Percentiles rank a stretch among this genome's conserved stretches.
Conservation (phyloP, 805 yeast species). For the Metschnikowia santaceciliae region DNA sequence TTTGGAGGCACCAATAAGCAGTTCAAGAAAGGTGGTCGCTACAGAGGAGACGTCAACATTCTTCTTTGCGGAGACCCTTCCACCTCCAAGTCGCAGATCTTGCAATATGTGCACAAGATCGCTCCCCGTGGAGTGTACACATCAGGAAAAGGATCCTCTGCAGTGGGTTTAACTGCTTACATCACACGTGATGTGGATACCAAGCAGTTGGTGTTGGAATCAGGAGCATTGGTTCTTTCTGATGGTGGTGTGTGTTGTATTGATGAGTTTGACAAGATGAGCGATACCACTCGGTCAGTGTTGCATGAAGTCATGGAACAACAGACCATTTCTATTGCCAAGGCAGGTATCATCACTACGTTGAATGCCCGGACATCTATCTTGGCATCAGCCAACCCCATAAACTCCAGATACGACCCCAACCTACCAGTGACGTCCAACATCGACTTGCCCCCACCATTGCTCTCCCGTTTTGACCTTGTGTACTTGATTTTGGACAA, state of each 20-base stretch:
- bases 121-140: slow-evolving; percentile 98
- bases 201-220: slow-evolving; percentile 85
- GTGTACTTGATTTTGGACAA: slow-evolving; percentile 90
- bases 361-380: slow-evolving; percentile 94
- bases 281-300: slow-evolving; percentile 89
- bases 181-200: slow-evolving; percentile 93
- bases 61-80: slow-evolving; percentile 97
- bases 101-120: slow-evolving; percentile 93
- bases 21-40: slow-evolving; percentile 85
- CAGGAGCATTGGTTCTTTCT: slow-evolving; percentile 93
- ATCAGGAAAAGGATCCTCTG: slow-evolving; percentile 98
- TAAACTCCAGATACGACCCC: slow-evolving; percentile 94
- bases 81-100: slow-evolving; percentile 90
- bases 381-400: slow-evolving; percentile 95
- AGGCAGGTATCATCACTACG: slow-evolving; percentile 97
- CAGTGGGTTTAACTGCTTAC: slow-evolving; percentile 97
- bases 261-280: slow-evolving; percentile 98
- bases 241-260: slow-evolving; percentile 99
- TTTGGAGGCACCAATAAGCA: slow-evolving; percentile 95
- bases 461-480: slow-evolving; percentile 89
- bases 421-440: slow-evolving; percentile 90
- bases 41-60: slow-evolving; percentile 93
- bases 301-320: slow-evolving; percentile 99
- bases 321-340: slow-evolving; percentile 96
- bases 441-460: slow-evolving; percentile 95